Evolutionary conservation across 2,329 filamentous ascomycete genomes (phyloP), one percentile per base, ranked within the genome.

Genomic region (Colletotrichum sp.): DNA sequence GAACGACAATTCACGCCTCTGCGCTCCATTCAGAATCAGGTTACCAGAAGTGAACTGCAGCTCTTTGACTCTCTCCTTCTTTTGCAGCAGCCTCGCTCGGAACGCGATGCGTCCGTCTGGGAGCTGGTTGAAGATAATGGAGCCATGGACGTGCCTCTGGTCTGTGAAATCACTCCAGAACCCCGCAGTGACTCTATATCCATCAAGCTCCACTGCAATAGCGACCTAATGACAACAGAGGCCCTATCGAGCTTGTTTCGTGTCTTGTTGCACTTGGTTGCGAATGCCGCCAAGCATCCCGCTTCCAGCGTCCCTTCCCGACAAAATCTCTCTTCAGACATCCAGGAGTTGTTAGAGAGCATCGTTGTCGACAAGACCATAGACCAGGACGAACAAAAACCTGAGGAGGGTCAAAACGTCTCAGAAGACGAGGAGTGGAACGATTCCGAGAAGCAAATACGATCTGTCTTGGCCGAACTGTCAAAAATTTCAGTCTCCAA

Each of bases 41-140:
- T 77, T 75, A 83, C 72, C 82, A 89, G 73, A 4, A 78, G 80
- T 2, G 88, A 89, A 3, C 84, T 85, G 21, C 88, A 88, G 15
- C 85, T 98, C 1, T 98, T 98, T 82, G 95, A 98, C 81, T 95
- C 94, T 2, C 85, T 98, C 34, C 86, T 98, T 18, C 90, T 98
- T 65, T 86, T 98, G 13, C 96, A 98, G 81, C 92, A 93, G 59
- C 88, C 90, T 0, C 80, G 87, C 8, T 89, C 91, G 36, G 86
- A 90, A 4, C 89, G 94, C 77, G 89, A 93, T 66, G 79, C 82
- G 7, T 79, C 77, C 0, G 79, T 94, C 3, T 94, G 92, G 92
- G 87, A 85, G 0, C 80, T 93, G 1, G 85, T 89, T 68, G 85
- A 87, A 18, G 92, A 94, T 72, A 85, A 87, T 15, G 91, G 92